phyloP scores from a whole-genome alignment of 129 eudicot genomes.

The Flaveria brownii region DNA sequence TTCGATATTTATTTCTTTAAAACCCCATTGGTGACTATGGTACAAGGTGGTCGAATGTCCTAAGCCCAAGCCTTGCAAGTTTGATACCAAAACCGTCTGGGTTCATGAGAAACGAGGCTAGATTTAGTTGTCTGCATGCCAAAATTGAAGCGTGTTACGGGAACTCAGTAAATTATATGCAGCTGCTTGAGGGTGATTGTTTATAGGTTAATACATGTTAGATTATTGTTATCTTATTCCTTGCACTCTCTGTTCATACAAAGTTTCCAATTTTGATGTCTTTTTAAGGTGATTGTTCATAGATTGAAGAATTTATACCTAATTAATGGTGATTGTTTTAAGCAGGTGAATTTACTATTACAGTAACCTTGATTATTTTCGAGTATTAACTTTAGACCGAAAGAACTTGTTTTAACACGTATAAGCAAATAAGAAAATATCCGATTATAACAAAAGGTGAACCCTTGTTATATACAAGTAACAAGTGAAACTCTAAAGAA shows the following conservation, averaged over 20 bases:
- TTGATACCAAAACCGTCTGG: background rate
- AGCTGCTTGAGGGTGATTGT: slow-evolving; percentile 13
- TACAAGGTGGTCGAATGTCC: background rate
- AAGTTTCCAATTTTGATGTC: background rate
- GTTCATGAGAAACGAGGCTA: slow-evolving; percentile 7
- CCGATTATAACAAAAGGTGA: too few species aligned
- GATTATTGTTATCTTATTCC: background rate
- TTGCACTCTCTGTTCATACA: slow-evolving; percentile 1
- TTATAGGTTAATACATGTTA: slow-evolving; percentile 10
- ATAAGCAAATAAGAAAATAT: too few species aligned
- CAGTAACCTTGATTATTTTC: background rate
- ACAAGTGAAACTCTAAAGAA: too few species aligned
- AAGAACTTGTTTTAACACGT: too few species aligned
- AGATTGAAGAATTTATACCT: background rate
- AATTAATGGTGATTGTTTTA: background rate
- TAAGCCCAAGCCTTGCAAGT: background rate
- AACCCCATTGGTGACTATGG: slow-evolving; percentile 10
- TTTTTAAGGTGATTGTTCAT: background rate
- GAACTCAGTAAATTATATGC: slow-evolving; percentile 16
- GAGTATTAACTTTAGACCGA: too few species aligned
- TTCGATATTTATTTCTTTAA: slow-evolving; percentile 20
- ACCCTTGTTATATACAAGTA: too few species aligned
- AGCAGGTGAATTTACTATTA: background rate
- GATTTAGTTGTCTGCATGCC: slow-evolving; percentile 10
- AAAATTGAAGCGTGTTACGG: slow-evolving; percentile 2